Percentiles rank a stretch among this genome's conserved stretches.
Evolutionary conservation across 768 basidiomycete species (phyloP).

Genomic region (Hortiboletus flavorubellus): DNA sequence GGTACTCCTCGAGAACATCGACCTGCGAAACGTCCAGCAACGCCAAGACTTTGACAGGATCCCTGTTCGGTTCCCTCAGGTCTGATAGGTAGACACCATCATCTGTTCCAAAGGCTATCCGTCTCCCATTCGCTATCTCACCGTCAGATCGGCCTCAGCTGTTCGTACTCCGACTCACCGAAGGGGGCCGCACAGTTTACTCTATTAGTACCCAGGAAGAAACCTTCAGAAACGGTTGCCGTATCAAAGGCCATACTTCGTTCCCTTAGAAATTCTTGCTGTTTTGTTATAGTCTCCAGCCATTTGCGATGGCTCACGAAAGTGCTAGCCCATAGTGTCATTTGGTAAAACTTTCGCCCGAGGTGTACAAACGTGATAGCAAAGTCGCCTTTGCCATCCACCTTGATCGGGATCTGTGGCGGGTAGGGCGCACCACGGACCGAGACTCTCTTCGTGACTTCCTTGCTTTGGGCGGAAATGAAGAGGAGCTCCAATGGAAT

Average conservation of each 20-base stretch:
- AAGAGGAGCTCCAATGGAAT: constrained; percentile 93
- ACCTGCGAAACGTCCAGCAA: constrained; percentile 90
- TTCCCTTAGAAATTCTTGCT: constrained; percentile 82
- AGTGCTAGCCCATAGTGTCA: constrained; percentile 89
- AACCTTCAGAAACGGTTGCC: constrained; percentile 78
- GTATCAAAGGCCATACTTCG: constrained; percentile 87
- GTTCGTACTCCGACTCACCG: constrained; percentile 52
- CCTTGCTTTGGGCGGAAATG: constrained; percentile 59
- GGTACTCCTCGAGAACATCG: constrained; percentile 94
- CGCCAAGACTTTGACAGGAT: constrained; percentile 87
- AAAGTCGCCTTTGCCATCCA: constrained; percentile 78
- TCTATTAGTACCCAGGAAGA: constrained; percentile 80
- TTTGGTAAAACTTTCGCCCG: constrained; percentile 87
- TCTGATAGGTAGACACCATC: constrained; percentile 97
- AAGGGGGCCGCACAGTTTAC: constrained; percentile 90
- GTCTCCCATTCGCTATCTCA: constrained; percentile 66
- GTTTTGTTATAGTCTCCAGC: constrained; percentile 88
- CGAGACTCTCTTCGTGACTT: constrained; percentile 44
- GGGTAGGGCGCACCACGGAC: constrained; percentile 39
- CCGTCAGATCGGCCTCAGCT: background rate
- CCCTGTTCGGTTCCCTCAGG: constrained; percentile 67
- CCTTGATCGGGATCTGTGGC: constrained; percentile 47
- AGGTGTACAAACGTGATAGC: constrained; percentile 93
- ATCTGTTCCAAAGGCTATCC: constrained; percentile 94
- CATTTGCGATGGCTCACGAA: constrained; percentile 86